phyloP scores from a whole-genome alignment of 345 rosid species.

The Odontarrhena argentea region DNA sequence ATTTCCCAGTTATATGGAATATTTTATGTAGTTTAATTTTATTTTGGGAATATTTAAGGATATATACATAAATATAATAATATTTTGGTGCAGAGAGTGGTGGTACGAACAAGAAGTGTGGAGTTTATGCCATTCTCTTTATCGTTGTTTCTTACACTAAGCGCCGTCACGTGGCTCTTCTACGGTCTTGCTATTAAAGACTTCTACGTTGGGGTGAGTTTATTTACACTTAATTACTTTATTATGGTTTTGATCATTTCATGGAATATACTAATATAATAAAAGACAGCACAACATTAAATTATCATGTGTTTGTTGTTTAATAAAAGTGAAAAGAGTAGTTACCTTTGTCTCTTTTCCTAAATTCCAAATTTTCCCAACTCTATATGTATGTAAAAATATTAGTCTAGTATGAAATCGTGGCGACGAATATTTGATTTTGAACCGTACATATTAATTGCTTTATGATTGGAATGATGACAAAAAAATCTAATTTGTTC shows the following conservation, averaged over 20 bases:
- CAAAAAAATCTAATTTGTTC: slow-evolving; percentile 24
- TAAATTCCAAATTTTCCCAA: slow-evolving; percentile 1
- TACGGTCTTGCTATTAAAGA: slow-evolving; percentile 58
- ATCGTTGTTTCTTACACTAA: slow-evolving; percentile 60
- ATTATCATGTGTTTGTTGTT: slow-evolving; percentile 15
- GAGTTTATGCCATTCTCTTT: slow-evolving; percentile 67
- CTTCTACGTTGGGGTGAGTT: slow-evolving; percentile 50
- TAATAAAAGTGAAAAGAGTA: slow-evolving; percentile 32
- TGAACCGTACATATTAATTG: slow-evolving; percentile 24
- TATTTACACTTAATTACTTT: background rate
- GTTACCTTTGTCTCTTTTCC: slow-evolving; percentile 28
- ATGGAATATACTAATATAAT: slow-evolving; percentile 8
- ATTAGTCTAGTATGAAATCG: slow-evolving; percentile 17
- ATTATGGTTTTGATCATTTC: slow-evolving; percentile 5
- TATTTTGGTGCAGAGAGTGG: slow-evolving; percentile 42
- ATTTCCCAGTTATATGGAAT: slow-evolving; percentile 12
- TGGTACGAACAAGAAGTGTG: slow-evolving; percentile 58
- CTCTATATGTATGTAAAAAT: background rate
- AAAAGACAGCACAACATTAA: slow-evolving; percentile 29
- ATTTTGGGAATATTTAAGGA: background rate
- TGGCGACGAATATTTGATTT: slow-evolving; percentile 37
- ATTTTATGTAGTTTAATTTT: slow-evolving; percentile 10
- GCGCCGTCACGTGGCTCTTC: slow-evolving; percentile 62
- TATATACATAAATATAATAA: background rate
- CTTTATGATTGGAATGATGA: slow-evolving; percentile 17